These are phyloP conservation scores for Penicillium sp. DNA, from an alignment of 2,329 filamentous ascomycete genomes.

Conservation along the genomic window DNA sequence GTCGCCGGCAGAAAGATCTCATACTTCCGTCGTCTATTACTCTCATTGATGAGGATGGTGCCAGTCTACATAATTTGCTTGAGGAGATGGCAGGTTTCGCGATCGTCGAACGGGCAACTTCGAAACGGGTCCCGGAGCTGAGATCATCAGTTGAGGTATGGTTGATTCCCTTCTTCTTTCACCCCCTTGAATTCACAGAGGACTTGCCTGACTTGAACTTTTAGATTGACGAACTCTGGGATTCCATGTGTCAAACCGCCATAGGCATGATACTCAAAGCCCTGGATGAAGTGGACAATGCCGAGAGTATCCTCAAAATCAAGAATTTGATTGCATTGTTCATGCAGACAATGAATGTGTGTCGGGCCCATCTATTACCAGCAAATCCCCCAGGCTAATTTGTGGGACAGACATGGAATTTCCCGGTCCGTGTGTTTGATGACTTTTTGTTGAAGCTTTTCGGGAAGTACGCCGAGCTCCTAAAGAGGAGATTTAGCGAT, in stretches of 20 bases:
- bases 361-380: constrained; percentile 19
- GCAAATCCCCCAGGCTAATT: constrained; percentile 6
- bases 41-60: constrained; percentile 74
- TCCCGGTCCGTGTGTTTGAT: constrained; percentile 75
- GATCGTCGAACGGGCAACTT: constrained; percentile 91
- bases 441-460: constrained; percentile 83
- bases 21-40: constrained; percentile 72
- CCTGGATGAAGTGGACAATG: constrained; percentile 73
- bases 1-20: constrained; percentile 85
- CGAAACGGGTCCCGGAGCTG: constrained; percentile 77
- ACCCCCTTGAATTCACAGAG: background rate
- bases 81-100: constrained; percentile 95
- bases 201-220: background rate
- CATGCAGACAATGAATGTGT: constrained; percentile 94
- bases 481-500: constrained; percentile 87
- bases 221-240: constrained; percentile 95
- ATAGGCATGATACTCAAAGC: constrained; percentile 77
- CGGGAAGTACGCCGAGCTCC: constrained; percentile 84
- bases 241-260: constrained; percentile 89
- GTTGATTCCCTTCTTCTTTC: background rate
- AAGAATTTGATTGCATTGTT: constrained; percentile 91
- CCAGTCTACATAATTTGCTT: constrained; percentile 79
- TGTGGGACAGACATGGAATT: constrained; percentile 70
- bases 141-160: constrained; percentile 73
- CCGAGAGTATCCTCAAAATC: constrained; percentile 86